Base-by-base conservation (phyloP, 768 basidiomycete genomes). In the Suillus occidentalis region DNA sequence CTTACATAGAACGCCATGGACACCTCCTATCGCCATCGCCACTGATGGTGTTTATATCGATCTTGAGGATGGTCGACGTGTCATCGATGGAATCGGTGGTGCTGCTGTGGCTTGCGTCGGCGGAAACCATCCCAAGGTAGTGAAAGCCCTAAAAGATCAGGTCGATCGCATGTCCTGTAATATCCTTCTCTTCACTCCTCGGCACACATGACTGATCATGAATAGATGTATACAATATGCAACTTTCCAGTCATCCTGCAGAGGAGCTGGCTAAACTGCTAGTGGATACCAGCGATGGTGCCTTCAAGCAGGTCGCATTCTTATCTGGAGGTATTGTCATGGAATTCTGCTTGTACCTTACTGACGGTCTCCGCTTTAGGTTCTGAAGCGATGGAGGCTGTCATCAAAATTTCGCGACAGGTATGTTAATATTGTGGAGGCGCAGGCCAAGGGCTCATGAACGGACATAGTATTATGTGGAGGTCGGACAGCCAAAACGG, bases 301-400 rank as follows among this genome's bases (percentile, higher is more conserved):
- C 89, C 2, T 95, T 95, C 71, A 85, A 86, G 60, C 77, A 86
- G 12, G 85, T 82, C 65, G 88, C 87, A 2, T 94, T 94, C 72
- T 82, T 87, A 20, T 88, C 90, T 50, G 92, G 93, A 75, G 94
- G 94, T 85, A 69, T 52, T 28, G 60, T 53, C 22, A 13, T 53
- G 28, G 22, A 47, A 42, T n/a, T n/a, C 45, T 28, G 6, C 28
- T 12, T 42, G 56, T 53, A 65, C 55, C 13, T 34, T 56, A 5
- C 39, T 62, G 42, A 61, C 66, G 6, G 1, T 55, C 42, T 22
- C 39, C 13, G 14, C 12, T 60, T 40, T 61, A 94, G 92, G 93
- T 57, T 90, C 93, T 3, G 94, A 96, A 75, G 93, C 94, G 0
- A 91, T 94, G 90, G 94, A 96, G 68, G 84, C 86, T 64, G 89